Evolutionary conservation across 768 basidiomycete genomes (phyloP).

Genomic region (Suillus discolor): DNA sequence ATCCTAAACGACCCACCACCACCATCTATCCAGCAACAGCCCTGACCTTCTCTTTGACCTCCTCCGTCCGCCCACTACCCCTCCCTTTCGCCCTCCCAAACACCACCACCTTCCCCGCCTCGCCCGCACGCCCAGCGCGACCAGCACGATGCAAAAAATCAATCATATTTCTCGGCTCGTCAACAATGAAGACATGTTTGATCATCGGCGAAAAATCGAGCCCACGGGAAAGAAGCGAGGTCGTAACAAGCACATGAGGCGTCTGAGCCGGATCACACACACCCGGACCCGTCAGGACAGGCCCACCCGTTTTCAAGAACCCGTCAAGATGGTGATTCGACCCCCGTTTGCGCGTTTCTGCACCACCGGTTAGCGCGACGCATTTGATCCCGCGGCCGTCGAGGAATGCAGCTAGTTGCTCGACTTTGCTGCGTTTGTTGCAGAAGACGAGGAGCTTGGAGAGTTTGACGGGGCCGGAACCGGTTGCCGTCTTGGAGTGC

Average conservation of each 20-base stretch:
- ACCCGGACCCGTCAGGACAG: constrained; percentile 14
- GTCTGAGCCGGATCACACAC: constrained; percentile 32
- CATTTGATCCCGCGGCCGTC: constrained; percentile 61
- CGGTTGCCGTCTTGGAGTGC: constrained; percentile 28
- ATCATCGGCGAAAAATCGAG: constrained; percentile 83
- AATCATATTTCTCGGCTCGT: constrained; percentile 86
- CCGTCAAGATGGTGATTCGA: constrained; percentile 76
- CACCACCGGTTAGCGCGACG: constrained; percentile 65
- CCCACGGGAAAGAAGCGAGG: constrained; percentile 87
- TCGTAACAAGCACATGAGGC: constrained; percentile 81
- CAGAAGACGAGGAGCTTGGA: constrained; percentile 83
- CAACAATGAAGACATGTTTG: constrained; percentile 83
- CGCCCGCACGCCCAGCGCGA: constrained; percentile 75
- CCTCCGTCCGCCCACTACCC: constrained; percentile 54
- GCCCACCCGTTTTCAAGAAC: constrained; percentile 52
- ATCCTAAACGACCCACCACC: neutral
- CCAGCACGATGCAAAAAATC: constrained; percentile 95
- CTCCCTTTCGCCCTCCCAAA: constrained; percentile 74
- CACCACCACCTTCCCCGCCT: constrained; percentile 69
- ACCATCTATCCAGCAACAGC: constrained; percentile 35
- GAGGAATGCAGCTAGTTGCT: constrained; percentile 60
- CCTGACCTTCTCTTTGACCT: constrained; percentile 52
- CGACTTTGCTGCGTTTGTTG: constrained; percentile 73
- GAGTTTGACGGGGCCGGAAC: constrained; percentile 33
- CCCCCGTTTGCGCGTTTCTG: constrained; percentile 60